Evolutionary conservation across 148 eudicot species (phyloP), one percentile per base, ranked within the genome.

Genomic region (Fagopyrum homotropicum): DNA sequence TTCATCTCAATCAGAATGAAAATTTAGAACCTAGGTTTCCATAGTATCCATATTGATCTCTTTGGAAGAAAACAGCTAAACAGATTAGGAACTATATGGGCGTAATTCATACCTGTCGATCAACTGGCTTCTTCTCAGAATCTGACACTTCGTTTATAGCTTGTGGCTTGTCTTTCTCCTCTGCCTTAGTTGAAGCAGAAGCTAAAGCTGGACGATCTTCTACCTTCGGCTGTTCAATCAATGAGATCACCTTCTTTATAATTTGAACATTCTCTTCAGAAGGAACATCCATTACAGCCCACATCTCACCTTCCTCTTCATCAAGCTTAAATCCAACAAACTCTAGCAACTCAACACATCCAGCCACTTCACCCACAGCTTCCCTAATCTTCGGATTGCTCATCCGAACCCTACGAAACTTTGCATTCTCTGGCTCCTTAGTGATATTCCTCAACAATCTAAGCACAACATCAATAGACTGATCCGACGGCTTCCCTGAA

Each of bases 351-450:
- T 94, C 98, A 43, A 90, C 73, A 1, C 90, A 90, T 69, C 98
- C 97, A 0, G 75, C 79, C 43, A 90, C 87, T 22, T 91, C 97
- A 74, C 88, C 85, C 48, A 94, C 72, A 48, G 97, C 93, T 83
- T 91, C 98, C 80, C 87, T 87, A 54, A 92, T 92, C 89, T 92
- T 90, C 0, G 88, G 89, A 80, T 96, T 92, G 52, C 99, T 83
- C 86, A 90, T 85, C 75, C 99, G 85, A 43, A 94, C 76, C 80
- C 83, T 90, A 35, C 97, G 88, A 73, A 94, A 94, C 83, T 94
- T 94, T 4, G 79, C 81, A 89, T 94, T 94, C 66, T 86, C 89
- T 0, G 97, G 92, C 45, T 94, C 98, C 81, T 82, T 87, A 16
- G 86, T 88, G 16, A 88, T 73, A 81, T 94, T 94, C 73, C 80